phyloP scores from a whole-genome alignment of 257 asterid species.

The Fraxinus quadrangulata region DNA sequence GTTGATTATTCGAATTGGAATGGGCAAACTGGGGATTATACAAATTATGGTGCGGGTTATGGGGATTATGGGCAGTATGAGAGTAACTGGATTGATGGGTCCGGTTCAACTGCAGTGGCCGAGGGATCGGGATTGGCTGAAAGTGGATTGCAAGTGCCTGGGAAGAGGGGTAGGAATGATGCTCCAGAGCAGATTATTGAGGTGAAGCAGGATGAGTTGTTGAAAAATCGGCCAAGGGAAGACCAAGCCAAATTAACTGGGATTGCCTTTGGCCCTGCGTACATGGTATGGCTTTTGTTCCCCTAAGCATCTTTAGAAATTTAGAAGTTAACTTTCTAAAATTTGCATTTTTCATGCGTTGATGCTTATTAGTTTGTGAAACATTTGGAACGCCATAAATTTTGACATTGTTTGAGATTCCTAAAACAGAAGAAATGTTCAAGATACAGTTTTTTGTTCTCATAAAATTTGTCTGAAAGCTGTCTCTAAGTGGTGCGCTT shows the following conservation, averaged over 20 bases:
- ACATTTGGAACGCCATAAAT: background rate
- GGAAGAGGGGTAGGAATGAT: slow-evolving; percentile 79
- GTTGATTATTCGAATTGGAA: slow-evolving; percentile 42
- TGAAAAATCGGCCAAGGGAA: slow-evolving; percentile 90
- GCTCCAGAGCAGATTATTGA: slow-evolving; percentile 60
- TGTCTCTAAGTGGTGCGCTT: slow-evolving; percentile 2
- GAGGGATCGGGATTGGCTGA: slow-evolving; percentile 48
- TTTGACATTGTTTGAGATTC: background rate
- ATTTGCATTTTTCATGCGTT: background rate
- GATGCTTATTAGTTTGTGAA: slow-evolving; percentile 1
- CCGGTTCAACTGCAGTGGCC: slow-evolving; percentile 34
- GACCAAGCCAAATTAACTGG: slow-evolving; percentile 83
- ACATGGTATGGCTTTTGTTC: slow-evolving; percentile 55
- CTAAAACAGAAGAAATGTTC: slow-evolving; percentile 2
- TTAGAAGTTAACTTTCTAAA: background rate
- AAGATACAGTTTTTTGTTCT: background rate
- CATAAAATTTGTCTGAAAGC: background rate
- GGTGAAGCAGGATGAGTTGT: slow-evolving; percentile 94
- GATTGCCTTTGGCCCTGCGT: slow-evolving; percentile 91
- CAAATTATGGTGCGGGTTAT: slow-evolving; percentile 30
- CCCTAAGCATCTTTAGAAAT: background rate
- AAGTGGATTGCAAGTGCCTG: slow-evolving; percentile 40
- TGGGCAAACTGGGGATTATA: slow-evolving; percentile 32
- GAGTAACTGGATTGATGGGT: slow-evolving; percentile 44
- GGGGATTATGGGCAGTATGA: slow-evolving; percentile 46